Conservation (phyloP, 768 basidiomycete genomes). For the Tricholoma sp. region DNA sequence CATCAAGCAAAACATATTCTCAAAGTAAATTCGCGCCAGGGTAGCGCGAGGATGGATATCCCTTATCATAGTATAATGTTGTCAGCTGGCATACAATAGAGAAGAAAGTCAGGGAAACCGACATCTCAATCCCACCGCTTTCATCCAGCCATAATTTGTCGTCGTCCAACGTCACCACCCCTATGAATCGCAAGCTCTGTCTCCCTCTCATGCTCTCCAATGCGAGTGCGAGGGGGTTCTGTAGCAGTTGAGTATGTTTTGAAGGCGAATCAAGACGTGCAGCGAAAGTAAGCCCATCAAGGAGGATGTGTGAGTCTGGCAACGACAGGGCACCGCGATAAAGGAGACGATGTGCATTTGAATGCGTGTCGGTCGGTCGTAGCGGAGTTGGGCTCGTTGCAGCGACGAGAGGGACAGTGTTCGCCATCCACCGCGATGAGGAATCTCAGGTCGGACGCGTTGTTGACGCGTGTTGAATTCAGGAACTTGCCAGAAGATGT, state of each 20-base stretch:
- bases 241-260: conserved; percentile 41
- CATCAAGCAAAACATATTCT: conserved; percentile 59
- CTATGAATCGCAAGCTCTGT: conserved; percentile 55
- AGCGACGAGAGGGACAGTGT: conserved; percentile 6
- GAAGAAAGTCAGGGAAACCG: conserved; percentile 9
- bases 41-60: conserved; percentile 65
- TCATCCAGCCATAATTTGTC: conserved; percentile 50
- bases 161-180: conserved; percentile 45
- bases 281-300: conserved; percentile 72
- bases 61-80: conserved; percentile 28
- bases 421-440: conserved; percentile 8
- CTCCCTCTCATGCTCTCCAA: conserved; percentile 79
- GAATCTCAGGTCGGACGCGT: conserved; percentile 5
- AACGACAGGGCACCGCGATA: conserved; percentile 73
- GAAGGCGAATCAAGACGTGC: conserved; percentile 39
- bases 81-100: not conserved
- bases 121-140: conserved; percentile 41
- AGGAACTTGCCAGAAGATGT: no score
- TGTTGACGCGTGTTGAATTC: conserved; percentile 8
- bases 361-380: conserved; percentile 8
- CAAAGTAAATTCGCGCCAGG: conserved; percentile 61
- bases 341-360: conserved; percentile 46
- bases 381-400: conserved; percentile 19
- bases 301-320: conserved; percentile 63
- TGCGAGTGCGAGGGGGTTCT: conserved; percentile 66